These are phyloP conservation scores for Aphelidium insulamus DNA, from an alignment of 371 early-diverging fungal genomes.

Conservation along the genomic window DNA sequence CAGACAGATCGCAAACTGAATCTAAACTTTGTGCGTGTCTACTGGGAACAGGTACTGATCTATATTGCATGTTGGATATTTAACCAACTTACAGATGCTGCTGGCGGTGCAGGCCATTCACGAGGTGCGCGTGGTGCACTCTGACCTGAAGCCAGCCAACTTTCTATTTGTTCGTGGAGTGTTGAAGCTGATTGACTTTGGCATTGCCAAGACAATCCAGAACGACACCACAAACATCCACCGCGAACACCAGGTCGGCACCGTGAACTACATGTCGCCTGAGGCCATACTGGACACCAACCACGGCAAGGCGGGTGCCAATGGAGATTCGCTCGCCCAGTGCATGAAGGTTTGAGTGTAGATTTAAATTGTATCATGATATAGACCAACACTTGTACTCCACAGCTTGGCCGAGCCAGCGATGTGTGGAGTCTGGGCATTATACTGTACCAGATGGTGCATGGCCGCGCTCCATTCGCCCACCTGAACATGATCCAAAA, in stretches of 20 bases:
- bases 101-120: constrained; percentile 75
- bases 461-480: constrained; percentile 71
- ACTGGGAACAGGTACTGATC: constrained; percentile 51
- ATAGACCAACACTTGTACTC: constrained; percentile 1
- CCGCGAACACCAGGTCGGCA: constrained; percentile 75
- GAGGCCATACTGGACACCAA: constrained; percentile 42
- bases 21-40: constrained; percentile 43
- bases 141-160: constrained; percentile 92
- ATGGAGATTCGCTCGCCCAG: constrained; percentile 5
- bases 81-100: constrained; percentile 44
- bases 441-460: constrained; percentile 91
- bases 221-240: constrained; percentile 91
- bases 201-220: constrained; percentile 84
- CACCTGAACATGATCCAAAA: constrained; percentile 37
- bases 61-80: not conserved
- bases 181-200: constrained; percentile 94
- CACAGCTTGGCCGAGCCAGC: constrained; percentile 34
- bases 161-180: constrained; percentile 60
- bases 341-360: constrained; percentile 15
- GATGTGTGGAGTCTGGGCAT: constrained; percentile 98
- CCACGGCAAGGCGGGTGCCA: constrained; percentile 2
- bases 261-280: constrained; percentile 94
- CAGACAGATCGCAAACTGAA: constrained; percentile 27
- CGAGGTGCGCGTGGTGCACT: constrained; percentile 67
- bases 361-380: constrained; percentile 1